Base-by-base conservation (phyloP, 2,329 filamentous ascomycete species). In the Beauveria scarabaeidicola region DNA sequence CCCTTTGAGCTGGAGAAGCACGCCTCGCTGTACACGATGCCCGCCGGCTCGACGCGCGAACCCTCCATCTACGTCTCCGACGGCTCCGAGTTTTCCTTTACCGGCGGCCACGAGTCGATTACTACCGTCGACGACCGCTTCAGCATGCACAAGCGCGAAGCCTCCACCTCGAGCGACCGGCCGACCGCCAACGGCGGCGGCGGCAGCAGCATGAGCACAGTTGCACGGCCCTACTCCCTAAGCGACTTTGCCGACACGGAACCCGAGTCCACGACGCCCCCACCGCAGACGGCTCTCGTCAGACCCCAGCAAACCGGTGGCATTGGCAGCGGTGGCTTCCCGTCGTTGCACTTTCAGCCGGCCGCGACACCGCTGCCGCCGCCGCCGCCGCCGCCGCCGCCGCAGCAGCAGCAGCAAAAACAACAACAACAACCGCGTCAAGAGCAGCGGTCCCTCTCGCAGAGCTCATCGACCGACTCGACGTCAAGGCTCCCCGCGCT, bases 1-100 rank as follows among this genome's bases (percentile, higher is more conserved):
- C 82, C 84, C 0, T 87, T 87, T 60, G 82, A 86, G 58, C 74
- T 87, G 3, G 84, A 87, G 68, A 78, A 80, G n/a, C 83, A 86
- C 64, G 75, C 81, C 1, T 85, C 82, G 1, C 71, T 84, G 1
- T 83, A 84, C 62, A 73, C 73, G 13, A 67, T 70, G 64, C 69
- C 74, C 5, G 66, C 70, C 4, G 69, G 71, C 0, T 50, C 56
- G 21, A 75, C 72, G 53, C 75, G 82, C 40, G 81, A 84, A 63
- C 81, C 81, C 0, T 83, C 81, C 3, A 83, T 85, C 51, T 86
- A 85, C 65, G 78, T 85, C 10, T 81, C 81, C 1, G 83, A 85
- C 62, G 81, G 84, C 61, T 81, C 79, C 8, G 76, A 80, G 27
- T 80, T 77, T 61, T 74, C 78, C 3, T 66, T 74, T 40, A 69